Percentiles rank a stretch among this genome's conserved stretches.
Conservation (phyloP, 345 rosid species). For the Turritis glabra region DNA sequence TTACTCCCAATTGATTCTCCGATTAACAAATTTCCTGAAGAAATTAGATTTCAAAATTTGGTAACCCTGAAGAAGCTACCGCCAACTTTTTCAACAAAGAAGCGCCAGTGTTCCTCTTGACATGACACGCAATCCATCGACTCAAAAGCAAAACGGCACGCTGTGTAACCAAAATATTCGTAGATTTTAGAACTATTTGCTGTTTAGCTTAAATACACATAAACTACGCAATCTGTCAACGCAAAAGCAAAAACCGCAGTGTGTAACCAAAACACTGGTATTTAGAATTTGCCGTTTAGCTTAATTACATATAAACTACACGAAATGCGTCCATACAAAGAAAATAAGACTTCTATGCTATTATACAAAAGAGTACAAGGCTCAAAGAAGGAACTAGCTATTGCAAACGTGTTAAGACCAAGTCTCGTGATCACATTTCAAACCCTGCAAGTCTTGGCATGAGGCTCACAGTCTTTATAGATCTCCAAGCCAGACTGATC, state of each 20-base stretch:
- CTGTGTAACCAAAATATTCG: background rate
- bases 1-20: conserved; percentile 6
- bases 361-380: conserved; percentile 23
- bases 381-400: conserved; percentile 17
- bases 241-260: background rate
- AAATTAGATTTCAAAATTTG: conserved; percentile 9
- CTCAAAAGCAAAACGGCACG: background rate
- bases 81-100: conserved; percentile 22
- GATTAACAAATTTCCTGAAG: background rate
- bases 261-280: background rate
- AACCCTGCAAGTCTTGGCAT: conserved; percentile 68
- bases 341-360: background rate
- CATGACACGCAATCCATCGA: conserved; percentile 7
- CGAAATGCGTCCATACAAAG: conserved; percentile 5
- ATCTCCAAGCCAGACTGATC: conserved; percentile 71
- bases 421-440: conserved; percentile 39
- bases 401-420: conserved; percentile 2
- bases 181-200: background rate
- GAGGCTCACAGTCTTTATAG: conserved; percentile 76
- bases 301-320: conserved; percentile 21
- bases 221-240: background rate
- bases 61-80: conserved; percentile 29
- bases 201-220: conserved; percentile 5
- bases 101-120: background rate
- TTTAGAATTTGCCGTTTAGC: background rate